Evolutionary conservation across 1,139 yeast genomes (phyloP).

Genomic region (Blastobotrys capitulatus): DNA sequence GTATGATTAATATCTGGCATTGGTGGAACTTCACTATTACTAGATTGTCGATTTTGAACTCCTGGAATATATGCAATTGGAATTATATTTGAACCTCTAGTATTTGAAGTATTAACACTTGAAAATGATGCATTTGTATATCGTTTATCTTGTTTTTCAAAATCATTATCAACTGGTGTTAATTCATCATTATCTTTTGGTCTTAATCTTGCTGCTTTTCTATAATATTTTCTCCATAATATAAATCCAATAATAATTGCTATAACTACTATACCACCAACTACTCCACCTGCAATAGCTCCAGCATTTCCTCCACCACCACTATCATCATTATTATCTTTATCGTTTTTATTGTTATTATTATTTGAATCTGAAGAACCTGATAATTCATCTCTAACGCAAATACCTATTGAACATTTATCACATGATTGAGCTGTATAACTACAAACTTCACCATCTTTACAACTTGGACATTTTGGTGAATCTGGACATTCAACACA

Average conservation of each 20-base stretch:
- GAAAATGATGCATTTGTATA: constrained; percentile 23
- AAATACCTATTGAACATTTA: constrained; percentile 27
- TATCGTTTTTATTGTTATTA: background rate
- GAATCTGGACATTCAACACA: constrained; percentile 19
- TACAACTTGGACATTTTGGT: constrained; percentile 28
- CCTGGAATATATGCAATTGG: constrained; percentile 97
- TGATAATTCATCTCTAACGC: constrained; percentile 15
- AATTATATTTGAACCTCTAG: constrained; percentile 78
- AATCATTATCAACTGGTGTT: constrained; percentile 17
- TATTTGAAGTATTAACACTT: constrained; percentile 34
- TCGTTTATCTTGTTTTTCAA: constrained; percentile 17
- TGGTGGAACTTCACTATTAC: constrained; percentile 10
- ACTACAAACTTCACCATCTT: constrained; percentile 26
- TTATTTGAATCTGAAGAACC: constrained; percentile 11
- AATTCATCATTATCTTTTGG: constrained; percentile 16
- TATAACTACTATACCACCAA: constrained; percentile 33
- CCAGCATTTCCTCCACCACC: constrained; percentile 24
- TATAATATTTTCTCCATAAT: constrained; percentile 29
- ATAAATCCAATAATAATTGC: constrained; percentile 24
- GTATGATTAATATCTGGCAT: constrained; percentile 14
- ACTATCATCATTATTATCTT: background rate
- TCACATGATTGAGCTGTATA: constrained; percentile 30
- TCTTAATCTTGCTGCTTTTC: constrained; percentile 16
- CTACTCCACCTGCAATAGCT: constrained; percentile 38
- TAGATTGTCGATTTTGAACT: constrained; percentile 36